Conservation (phyloP, 495 filamentous ascomycete species). For the Penicillium argentinense region DNA sequence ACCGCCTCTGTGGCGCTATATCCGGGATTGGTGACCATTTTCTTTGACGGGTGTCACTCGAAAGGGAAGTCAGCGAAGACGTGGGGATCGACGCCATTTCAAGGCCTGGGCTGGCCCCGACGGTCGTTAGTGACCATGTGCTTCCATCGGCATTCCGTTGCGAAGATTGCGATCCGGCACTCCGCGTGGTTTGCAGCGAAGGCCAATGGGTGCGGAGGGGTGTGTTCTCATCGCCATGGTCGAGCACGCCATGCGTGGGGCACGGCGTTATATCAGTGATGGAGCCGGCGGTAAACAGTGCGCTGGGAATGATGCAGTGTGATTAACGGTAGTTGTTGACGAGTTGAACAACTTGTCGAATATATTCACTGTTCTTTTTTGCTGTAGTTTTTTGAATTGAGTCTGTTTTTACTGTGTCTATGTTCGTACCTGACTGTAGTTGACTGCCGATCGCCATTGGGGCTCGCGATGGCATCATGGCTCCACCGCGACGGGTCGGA, state of each 20-base stretch:
- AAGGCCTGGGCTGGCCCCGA: too few relatives aligned
- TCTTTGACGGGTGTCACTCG: neutral
- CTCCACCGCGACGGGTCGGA: too few relatives aligned
- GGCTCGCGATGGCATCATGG: slow-evolving; percentile 24
- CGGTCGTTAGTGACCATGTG: neutral
- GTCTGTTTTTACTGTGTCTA: neutral
- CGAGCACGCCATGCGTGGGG: slow-evolving; percentile 22
- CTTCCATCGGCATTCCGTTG: neutral
- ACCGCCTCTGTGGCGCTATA: slow-evolving; percentile 5
- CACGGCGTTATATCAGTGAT: too few relatives aligned
- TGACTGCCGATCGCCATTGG: slow-evolving; percentile 9
- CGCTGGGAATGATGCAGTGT: too few relatives aligned
- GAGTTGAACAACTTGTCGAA: neutral
- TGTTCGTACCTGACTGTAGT: too few relatives aligned
- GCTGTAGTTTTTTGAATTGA: neutral
- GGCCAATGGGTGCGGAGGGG: neutral
- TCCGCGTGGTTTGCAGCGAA: too few relatives aligned
- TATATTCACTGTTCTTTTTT: neutral
- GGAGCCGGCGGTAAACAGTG: too few relatives aligned
- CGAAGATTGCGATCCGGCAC: neutral
- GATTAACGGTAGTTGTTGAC: neutral
- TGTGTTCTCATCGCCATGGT: slow-evolving; percentile 19
- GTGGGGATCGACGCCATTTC: too few relatives aligned
- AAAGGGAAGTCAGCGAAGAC: neutral
- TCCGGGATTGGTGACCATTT: slow-evolving; percentile 8